Conservation (phyloP, 306 rosid species). For the Dicorynia guianensis region DNA sequence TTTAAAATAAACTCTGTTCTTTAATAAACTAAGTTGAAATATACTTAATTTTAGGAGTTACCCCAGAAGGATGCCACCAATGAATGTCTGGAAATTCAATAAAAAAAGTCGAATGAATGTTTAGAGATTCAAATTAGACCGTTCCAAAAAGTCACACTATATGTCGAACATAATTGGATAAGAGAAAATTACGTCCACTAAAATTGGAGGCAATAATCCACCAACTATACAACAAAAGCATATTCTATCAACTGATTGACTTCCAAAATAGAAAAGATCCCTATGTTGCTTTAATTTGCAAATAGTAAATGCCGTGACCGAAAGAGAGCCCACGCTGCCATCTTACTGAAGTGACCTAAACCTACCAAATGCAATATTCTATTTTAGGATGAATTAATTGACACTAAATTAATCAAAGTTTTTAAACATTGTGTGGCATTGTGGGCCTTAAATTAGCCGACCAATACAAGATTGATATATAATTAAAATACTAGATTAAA, state of each 20-base stretch:
- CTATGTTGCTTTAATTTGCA: not conserved
- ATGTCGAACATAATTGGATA: not conserved
- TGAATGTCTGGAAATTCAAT: too few species aligned
- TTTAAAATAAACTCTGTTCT: too few species aligned
- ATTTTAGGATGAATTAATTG: not conserved
- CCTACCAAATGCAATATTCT: slow-evolving; percentile 40
- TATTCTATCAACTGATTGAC: not conserved
- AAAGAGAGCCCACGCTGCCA: slow-evolving; percentile 39
- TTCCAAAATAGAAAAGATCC: not conserved
- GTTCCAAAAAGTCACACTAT: not conserved
- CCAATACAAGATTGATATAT: not conserved
- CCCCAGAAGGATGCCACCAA: too few species aligned
- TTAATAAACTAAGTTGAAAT: too few species aligned
- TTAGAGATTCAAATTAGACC: not conserved
- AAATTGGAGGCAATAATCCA: not conserved
- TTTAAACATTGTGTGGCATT: slow-evolving; percentile 19
- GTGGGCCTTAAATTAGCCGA: slow-evolving; percentile 41
- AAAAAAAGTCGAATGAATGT: not conserved
- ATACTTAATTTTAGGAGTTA: too few species aligned
- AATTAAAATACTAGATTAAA: not conserved
- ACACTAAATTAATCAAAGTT: not conserved
- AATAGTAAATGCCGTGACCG: slow-evolving; percentile 6
- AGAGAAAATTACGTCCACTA: not conserved
- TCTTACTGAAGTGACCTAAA: slow-evolving; percentile 49
- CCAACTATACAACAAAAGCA: not conserved